Evolutionary conservation across 441 rosid species (phyloP).

Genomic region (Hura crepitans): DNA sequence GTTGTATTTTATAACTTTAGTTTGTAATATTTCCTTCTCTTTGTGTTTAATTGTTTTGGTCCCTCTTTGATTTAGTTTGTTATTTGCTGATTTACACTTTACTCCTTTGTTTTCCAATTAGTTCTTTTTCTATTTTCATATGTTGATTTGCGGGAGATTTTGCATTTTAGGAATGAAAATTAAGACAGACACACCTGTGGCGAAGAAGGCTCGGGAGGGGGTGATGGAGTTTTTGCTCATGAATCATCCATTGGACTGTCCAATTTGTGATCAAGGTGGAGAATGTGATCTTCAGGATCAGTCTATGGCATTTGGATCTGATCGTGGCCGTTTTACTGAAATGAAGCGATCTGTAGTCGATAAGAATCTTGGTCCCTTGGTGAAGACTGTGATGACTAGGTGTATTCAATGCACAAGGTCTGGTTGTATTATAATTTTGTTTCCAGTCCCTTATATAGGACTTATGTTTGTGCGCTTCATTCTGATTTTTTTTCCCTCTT

Average conservation of each 20-base stretch:
- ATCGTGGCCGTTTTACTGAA: slow-evolving; percentile 93
- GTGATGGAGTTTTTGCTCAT: slow-evolving; percentile 93
- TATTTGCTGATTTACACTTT: background rate
- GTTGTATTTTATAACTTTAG: background rate
- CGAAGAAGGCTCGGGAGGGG: slow-evolving; percentile 96
- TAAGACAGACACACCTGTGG: slow-evolving; percentile 88
- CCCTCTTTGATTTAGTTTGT: background rate
- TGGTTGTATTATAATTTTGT: slow-evolving; percentile 6
- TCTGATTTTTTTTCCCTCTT: too few species aligned
- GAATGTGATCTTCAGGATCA: slow-evolving; percentile 99
- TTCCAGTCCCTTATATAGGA: background rate
- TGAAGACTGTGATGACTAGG: slow-evolving; percentile 97
- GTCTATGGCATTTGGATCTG: slow-evolving; percentile 99
- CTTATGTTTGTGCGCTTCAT: background rate
- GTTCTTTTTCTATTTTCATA: background rate
- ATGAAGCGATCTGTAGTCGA: slow-evolving; percentile 94
- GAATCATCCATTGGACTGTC: slow-evolving; percentile 97
- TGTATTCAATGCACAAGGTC: slow-evolving; percentile 98
- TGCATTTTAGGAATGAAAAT: slow-evolving; percentile 75
- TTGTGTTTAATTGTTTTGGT: too few species aligned
- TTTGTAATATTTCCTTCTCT: too few species aligned
- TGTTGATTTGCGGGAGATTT: slow-evolving; percentile 13
- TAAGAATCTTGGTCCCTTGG: slow-evolving; percentile 95
- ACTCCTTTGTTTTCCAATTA: background rate
- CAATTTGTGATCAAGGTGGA: slow-evolving; percentile 99